phyloP scores from a whole-genome alignment of 129 eudicot genomes.

The Arctium lappa region DNA sequence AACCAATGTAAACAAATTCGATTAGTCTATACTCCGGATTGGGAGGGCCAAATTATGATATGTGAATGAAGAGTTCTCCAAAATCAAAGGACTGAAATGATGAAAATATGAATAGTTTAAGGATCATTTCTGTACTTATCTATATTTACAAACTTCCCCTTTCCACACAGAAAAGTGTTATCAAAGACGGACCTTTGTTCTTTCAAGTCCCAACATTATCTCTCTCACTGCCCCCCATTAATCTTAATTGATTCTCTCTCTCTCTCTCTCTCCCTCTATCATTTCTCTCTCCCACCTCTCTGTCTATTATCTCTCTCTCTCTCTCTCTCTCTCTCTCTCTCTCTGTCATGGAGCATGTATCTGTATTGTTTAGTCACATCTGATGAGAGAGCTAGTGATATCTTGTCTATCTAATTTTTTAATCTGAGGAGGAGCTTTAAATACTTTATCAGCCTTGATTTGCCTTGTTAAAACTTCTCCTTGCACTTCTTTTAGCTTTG shows the following conservation, averaged over 20 bases:
- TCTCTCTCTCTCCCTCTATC: constrained; percentile 20
- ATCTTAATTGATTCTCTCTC: constrained; percentile 20
- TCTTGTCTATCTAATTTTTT: constrained; percentile 34
- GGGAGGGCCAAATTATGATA: background rate
- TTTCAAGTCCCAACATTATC: constrained; percentile 45
- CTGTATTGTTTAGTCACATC: constrained; percentile 35
- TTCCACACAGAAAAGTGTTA: constrained; percentile 40
- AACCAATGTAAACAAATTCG: background rate
- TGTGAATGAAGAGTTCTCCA: constrained; percentile 11
- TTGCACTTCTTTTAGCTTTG: constrained; percentile 42
- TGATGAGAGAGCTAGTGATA: constrained; percentile 24
- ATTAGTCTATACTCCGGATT: background rate
- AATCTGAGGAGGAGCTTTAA: constrained; percentile 29
- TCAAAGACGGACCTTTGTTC: constrained; percentile 38
- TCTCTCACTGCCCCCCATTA: constrained; percentile 40
- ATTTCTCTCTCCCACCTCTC: background rate
- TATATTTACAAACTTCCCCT: constrained; percentile 36
- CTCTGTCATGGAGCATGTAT: constrained; percentile 4
- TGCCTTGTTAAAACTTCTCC: constrained; percentile 22
- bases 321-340: constrained; percentile 1
- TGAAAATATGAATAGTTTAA: constrained; percentile 4
- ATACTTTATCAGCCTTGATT: constrained; percentile 38
- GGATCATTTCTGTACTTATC: constrained; percentile 19
- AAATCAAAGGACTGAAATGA: background rate
- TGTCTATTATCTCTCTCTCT: constrained; percentile 18